Conservation (phyloP, 306 rosid species). For the Chamaecrista fasciculata region DNA sequence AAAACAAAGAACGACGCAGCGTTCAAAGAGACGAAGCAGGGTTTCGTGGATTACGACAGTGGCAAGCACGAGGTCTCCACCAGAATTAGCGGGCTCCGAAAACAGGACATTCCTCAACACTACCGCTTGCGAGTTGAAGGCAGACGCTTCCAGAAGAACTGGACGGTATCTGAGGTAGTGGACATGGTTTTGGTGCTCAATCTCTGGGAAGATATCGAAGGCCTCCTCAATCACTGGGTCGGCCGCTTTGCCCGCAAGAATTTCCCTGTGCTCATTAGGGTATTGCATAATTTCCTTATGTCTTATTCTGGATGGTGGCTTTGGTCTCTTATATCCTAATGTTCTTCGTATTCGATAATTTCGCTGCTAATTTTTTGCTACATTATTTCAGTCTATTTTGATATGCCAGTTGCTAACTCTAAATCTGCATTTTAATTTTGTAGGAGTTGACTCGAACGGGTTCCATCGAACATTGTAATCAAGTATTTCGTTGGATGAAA, state of each 20-base stretch:
- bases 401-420: background rate
- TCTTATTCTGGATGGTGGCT: too few species aligned
- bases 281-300: conserved; percentile 11
- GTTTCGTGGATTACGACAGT: conserved; percentile 77
- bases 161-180: conserved; percentile 80
- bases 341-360: background rate
- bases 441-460: conserved; percentile 79
- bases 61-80: conserved; percentile 60
- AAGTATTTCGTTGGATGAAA: conserved; percentile 84
- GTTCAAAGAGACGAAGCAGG: conserved; percentile 67
- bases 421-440: conserved; percentile 2
- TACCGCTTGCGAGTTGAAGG: conserved; percentile 62
- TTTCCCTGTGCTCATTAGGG: conserved; percentile 76
- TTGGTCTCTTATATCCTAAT: too few species aligned
- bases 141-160: conserved; percentile 78
- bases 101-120: conserved; percentile 54
- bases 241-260: conserved; percentile 91
- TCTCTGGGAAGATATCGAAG: conserved; percentile 59
- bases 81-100: conserved; percentile 56
- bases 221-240: conserved; percentile 73
- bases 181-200: conserved; percentile 45
- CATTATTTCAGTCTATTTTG: too few species aligned
- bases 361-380: too few species aligned
- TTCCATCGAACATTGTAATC: conserved; percentile 65
- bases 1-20: conserved; percentile 36